These are phyloP conservation scores for Croton setiger DNA, from an alignment of 441 rosid species.

Conservation along the genomic window DNA sequence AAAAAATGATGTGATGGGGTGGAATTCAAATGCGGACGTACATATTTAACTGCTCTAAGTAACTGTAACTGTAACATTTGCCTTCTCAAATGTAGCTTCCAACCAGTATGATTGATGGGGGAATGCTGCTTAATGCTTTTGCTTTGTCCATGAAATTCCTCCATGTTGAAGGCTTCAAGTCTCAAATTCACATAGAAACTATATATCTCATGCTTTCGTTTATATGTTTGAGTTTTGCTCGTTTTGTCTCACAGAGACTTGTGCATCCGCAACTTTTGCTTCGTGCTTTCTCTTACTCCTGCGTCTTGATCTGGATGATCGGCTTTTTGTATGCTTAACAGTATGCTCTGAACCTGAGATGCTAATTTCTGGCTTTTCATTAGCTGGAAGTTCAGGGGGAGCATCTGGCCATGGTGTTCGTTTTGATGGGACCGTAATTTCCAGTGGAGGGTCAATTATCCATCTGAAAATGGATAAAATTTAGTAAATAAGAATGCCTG, in stretches of 20 bases:
- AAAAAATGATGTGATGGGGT: slow-evolving; percentile 15
- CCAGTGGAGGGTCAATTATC: slow-evolving; percentile 90
- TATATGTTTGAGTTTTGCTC: slow-evolving; percentile 36
- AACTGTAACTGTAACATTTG: slow-evolving; percentile 17
- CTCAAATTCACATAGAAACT: slow-evolving; percentile 22
- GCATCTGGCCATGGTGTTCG: slow-evolving; percentile 91
- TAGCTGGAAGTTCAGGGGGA: slow-evolving; percentile 80
- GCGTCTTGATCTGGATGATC: slow-evolving; percentile 57
- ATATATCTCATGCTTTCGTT: slow-evolving; percentile 2
- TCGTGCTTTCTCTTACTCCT: slow-evolving; percentile 75
- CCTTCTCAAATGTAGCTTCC: slow-evolving; percentile 24
- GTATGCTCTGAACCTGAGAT: slow-evolving; percentile 42
- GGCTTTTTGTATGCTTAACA: slow-evolving; percentile 49
- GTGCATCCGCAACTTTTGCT: slow-evolving; percentile 43
- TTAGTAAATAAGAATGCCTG: slow-evolving; percentile 2
- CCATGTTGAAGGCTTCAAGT: slow-evolving; percentile 14
- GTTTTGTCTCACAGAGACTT: slow-evolving; percentile 40
- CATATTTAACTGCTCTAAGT: slow-evolving; percentile 21
- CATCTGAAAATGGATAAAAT: slow-evolving; percentile 51
- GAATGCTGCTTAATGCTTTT: background rate
- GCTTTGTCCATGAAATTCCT: slow-evolving; percentile 18
- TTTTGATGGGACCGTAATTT: slow-evolving; percentile 79
- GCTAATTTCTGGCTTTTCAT: slow-evolving; percentile 31
- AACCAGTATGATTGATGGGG: slow-evolving; percentile 2
- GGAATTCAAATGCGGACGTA: slow-evolving; percentile 24